Conservation (phyloP, 345 rosid genomes). For the Tarenaya hassleriana region DNA sequence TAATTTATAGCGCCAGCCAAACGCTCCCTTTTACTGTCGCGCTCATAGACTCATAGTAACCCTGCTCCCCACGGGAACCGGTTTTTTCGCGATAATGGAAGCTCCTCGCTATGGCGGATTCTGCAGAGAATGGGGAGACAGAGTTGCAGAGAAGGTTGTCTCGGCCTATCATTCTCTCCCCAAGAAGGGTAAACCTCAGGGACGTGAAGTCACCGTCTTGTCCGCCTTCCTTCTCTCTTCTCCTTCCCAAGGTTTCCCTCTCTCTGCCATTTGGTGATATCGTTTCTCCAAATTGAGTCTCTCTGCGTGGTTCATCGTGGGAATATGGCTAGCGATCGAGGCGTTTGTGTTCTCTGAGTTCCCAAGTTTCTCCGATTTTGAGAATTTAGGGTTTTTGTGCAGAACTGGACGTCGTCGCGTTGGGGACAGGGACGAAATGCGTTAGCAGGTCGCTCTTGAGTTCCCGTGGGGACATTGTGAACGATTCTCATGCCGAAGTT, state of each 20-base stretch:
- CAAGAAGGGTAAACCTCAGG: conserved; percentile 93
- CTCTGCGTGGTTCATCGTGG: neutral
- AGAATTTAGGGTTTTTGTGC: conserved; percentile 17
- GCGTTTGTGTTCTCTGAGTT: neutral
- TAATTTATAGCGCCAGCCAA: no score
- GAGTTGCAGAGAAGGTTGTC: conserved; percentile 48
- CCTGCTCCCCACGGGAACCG: neutral
- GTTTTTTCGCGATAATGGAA: conserved; percentile 13
- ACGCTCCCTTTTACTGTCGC: no score
- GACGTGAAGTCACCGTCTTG: conserved; percentile 72
- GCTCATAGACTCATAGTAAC: no score
- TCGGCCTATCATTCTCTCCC: conserved; percentile 52
- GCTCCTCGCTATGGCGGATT: conserved; percentile 2
- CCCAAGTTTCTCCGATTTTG: neutral
- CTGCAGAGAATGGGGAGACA: conserved; percentile 39
- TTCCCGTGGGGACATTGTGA: conserved; percentile 65
- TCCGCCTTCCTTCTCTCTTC: conserved; percentile 79
- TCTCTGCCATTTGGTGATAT: no score
- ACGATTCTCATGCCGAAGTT: conserved; percentile 90
- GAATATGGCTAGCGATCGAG: neutral
- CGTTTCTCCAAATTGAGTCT: neutral
- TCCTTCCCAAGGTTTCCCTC: conserved; percentile 50
- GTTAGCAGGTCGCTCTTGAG: conserved; percentile 56
- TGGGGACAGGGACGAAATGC: conserved; percentile 92
- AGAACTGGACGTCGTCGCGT: conserved; percentile 62